Percentiles rank a stretch among this genome's conserved stretches.
Evolutionary conservation across 2,329 filamentous ascomycete species (phyloP).

Genomic region (Lachnellula arida): DNA sequence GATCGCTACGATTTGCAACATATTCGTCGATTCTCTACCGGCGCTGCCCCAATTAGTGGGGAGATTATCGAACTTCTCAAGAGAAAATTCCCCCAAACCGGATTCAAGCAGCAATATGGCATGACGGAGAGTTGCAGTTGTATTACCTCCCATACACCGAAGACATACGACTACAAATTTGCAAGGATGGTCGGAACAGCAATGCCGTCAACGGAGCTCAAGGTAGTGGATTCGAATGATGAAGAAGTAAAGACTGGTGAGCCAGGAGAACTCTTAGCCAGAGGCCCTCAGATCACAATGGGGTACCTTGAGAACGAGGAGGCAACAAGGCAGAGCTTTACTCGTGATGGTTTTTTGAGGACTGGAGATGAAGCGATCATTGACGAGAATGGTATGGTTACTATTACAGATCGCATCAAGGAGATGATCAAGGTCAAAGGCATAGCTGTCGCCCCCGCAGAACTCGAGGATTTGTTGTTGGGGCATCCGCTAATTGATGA

Average conservation of each 20-base stretch:
- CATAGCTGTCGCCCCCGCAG: constrained; percentile 40
- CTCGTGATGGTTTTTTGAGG: constrained; percentile 64
- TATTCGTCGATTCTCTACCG: constrained; percentile 38
- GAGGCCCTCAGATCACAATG: constrained; percentile 67
- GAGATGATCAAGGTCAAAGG: constrained; percentile 46
- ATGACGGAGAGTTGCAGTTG: constrained; percentile 57
- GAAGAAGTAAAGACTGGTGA: constrained; percentile 48
- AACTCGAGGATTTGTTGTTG: constrained; percentile 37
- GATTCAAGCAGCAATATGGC: constrained; percentile 48
- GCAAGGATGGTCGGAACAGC: constrained; percentile 52
- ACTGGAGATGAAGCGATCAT: constrained; percentile 65
- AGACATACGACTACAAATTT: constrained; percentile 52
- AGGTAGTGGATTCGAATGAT: constrained; percentile 53
- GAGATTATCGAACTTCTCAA: constrained; percentile 36
- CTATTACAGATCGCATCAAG: constrained; percentile 73
- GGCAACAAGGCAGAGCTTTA: constrained; percentile 34
- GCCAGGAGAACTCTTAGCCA: constrained; percentile 58
- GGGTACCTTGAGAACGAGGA: constrained; percentile 60
- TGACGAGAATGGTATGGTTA: constrained; percentile 60
- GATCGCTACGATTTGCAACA: constrained; percentile 51
- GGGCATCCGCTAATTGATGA: constrained; percentile 43
- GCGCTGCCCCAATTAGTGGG: constrained; percentile 44
- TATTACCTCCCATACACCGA: constrained; percentile 56
- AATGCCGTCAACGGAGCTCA: constrained; percentile 54
- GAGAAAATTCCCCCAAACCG: constrained; percentile 37